Conservation (phyloP, 2,329 filamentous ascomycete species). For the Aureobasidium subglaciale region DNA sequence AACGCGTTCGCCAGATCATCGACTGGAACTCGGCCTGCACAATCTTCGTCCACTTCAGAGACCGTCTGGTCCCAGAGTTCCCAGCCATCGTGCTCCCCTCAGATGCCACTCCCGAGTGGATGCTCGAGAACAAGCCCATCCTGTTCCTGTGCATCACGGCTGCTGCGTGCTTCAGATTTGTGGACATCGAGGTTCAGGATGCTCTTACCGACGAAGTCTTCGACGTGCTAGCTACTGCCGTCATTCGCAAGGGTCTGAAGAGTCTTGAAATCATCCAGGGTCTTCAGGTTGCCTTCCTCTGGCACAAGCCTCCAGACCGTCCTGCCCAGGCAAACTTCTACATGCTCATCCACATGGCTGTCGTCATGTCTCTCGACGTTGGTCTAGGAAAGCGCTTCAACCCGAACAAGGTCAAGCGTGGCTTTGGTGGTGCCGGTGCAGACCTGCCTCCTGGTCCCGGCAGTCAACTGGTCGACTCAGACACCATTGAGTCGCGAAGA, state of each 20-base stretch:
- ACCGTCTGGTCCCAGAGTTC: constrained; percentile 48
- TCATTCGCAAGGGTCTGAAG: constrained; percentile 71
- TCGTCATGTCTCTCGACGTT: constrained; percentile 76
- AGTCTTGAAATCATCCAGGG: constrained; percentile 77
- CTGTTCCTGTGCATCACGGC: constrained; percentile 53
- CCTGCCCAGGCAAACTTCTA: constrained; percentile 88
- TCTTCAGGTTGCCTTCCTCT: constrained; percentile 66
- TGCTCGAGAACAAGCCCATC: constrained; percentile 52
- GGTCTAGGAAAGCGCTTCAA: constrained; percentile 58
- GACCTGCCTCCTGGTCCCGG: constrained; percentile 26
- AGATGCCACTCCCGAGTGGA: constrained; percentile 45
- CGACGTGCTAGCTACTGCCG: constrained; percentile 63
- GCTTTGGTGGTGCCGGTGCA: constrained; percentile 28
- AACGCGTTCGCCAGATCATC: constrained; percentile 10
- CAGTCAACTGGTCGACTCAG: constrained; percentile 34
- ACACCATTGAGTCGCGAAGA: constrained; percentile 50
- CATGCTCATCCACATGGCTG: constrained; percentile 73
- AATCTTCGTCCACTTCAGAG: constrained; percentile 51
- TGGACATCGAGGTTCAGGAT: constrained; percentile 24
- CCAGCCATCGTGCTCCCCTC: constrained; percentile 53
- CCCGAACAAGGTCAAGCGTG: constrained; percentile 30
- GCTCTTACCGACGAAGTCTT: constrained; percentile 62
- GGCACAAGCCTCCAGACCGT: constrained; percentile 78
- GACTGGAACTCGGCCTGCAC: constrained; percentile 24
- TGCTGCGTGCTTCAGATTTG: constrained; percentile 37